phyloP scores from a whole-genome alignment of 1,284 basidiomycete genomes.

The Xerocomus minutiporus region DNA sequence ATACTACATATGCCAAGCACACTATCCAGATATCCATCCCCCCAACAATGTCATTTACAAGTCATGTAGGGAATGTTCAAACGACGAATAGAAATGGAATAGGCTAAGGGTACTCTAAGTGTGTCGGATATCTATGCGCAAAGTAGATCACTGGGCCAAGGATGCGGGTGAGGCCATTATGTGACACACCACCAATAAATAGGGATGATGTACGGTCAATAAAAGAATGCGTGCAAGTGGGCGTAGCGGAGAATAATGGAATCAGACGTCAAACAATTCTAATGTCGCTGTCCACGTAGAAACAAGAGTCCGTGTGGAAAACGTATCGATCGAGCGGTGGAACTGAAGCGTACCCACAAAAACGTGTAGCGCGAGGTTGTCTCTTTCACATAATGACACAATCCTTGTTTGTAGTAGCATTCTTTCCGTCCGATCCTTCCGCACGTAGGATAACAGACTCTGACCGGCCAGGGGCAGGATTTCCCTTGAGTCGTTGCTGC shows the following conservation, averaged over 20 bases:
- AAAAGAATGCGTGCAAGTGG: constrained; percentile 1
- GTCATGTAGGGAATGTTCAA: not conserved
- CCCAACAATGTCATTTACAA: too few species aligned
- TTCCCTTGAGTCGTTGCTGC: constrained; percentile 73
- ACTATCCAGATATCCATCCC: not conserved
- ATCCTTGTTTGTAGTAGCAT: constrained; percentile 58
- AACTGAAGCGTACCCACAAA: constrained; percentile 13
- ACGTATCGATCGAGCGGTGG: constrained; percentile 3
- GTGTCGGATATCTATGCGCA: constrained; percentile 23
- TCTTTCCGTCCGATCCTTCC: constrained; percentile 37
- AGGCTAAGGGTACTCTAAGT: constrained; percentile 15
- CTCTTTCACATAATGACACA: constrained; percentile 75
- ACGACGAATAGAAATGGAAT: constrained; percentile 3
- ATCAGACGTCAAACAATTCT: constrained; percentile 9
- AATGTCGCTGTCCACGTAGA: constrained; percentile 18
- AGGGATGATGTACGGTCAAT: constrained; percentile 2
- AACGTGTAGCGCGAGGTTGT: not conserved
- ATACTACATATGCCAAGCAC: constrained; percentile 1
- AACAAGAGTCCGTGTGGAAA: constrained; percentile 1
- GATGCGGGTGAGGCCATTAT: not conserved
- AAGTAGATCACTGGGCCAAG: constrained; percentile 12
- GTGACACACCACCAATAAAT: not conserved
- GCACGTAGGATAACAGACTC: constrained; percentile 54
- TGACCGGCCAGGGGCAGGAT: constrained; percentile 56
- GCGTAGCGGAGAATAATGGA: constrained; percentile 1